Evolutionary conservation across 192 early-diverging fungal species (phyloP).

Genomic region (Backusella psychrophila): DNA sequence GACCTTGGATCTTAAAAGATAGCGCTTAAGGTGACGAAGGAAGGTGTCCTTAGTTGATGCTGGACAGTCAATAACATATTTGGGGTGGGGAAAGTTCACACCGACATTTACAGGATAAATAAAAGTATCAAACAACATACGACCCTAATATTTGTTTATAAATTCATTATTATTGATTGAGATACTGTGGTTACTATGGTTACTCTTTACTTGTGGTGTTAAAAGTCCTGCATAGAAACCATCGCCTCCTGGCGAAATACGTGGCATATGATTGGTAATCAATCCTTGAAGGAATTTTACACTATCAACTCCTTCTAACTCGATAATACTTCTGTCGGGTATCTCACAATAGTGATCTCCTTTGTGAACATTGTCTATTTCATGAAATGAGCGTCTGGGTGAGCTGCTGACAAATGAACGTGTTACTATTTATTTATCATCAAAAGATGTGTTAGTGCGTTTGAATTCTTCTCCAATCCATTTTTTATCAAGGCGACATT

Average conservation of each 20-base stretch:
- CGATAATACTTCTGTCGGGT: constrained; percentile 56
- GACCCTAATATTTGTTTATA: constrained; percentile 54
- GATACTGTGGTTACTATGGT: background rate
- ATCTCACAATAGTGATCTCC: constrained; percentile 48
- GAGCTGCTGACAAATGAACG: background rate
- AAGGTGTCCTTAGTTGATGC: constrained; percentile 49
- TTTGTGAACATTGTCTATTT: constrained; percentile 21
- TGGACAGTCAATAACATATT: constrained; percentile 78
- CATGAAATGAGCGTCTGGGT: background rate
- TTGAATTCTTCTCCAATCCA: background rate
- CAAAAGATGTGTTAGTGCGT: background rate
- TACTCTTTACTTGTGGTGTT: constrained; percentile 60
- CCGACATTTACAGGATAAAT: constrained; percentile 72
- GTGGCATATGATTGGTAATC: constrained; percentile 84
- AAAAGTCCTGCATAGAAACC: constrained; percentile 84
- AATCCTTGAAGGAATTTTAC: constrained; percentile 89
- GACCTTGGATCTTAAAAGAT: constrained; percentile 77
- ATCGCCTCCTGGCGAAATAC: constrained; percentile 63
- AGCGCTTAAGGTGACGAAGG: constrained; percentile 68
- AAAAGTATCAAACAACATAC: constrained; percentile 87
- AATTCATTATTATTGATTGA: background rate
- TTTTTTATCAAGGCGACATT: background rate
- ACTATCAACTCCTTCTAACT: constrained; percentile 71
- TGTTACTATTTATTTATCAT: background rate
- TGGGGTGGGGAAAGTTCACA: constrained; percentile 60